Evolutionary conservation across 768 basidiomycete genomes (phyloP).

Genomic region (Scleroderma bovista): DNA sequence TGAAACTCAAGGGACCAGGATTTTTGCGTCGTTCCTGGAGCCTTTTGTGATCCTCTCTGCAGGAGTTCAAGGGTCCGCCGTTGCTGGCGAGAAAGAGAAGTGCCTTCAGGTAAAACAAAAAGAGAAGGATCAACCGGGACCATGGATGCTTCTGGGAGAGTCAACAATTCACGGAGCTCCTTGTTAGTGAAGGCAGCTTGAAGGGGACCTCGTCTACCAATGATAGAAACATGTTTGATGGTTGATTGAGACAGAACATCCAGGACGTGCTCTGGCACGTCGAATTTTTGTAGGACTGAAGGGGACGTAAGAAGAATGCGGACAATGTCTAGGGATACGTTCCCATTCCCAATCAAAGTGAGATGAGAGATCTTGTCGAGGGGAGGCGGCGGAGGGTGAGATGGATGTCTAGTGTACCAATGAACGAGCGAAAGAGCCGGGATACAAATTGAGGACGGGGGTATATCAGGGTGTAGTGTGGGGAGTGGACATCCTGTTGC

Average conservation of each 20-base stretch:
- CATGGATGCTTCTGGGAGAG: constrained; percentile 60
- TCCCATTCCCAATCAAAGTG: constrained; percentile 88
- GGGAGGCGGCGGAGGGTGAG: constrained; percentile 51
- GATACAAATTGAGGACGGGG: constrained; percentile 44
- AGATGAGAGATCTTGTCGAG: constrained; percentile 66
- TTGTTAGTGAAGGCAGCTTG: constrained; percentile 91
- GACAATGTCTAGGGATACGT: constrained; percentile 90
- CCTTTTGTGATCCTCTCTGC: constrained; percentile 52
- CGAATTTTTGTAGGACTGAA: constrained; percentile 57
- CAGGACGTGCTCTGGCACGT: constrained; percentile 73
- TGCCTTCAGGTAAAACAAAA: constrained; percentile 32
- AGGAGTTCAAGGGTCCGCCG: constrained; percentile 61
- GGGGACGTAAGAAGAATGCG: constrained; percentile 79
- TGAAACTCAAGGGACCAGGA: constrained; percentile 84
- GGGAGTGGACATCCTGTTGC: constrained; percentile 80
- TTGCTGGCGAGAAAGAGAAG: constrained; percentile 54
- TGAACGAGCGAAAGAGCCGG: constrained; percentile 84
- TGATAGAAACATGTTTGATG: constrained; percentile 74
- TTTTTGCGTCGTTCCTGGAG: constrained; percentile 46
- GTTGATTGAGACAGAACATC: constrained; percentile 54
- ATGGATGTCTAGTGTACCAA: constrained; percentile 95
- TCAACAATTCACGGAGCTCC: constrained; percentile 83
- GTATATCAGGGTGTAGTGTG: constrained; percentile 48
- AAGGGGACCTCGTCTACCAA: constrained; percentile 81
- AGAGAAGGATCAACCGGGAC: constrained; percentile 48